Base-by-base conservation (phyloP, 352 stramenopile species). In the Phytophthora cryptogea region DNA sequence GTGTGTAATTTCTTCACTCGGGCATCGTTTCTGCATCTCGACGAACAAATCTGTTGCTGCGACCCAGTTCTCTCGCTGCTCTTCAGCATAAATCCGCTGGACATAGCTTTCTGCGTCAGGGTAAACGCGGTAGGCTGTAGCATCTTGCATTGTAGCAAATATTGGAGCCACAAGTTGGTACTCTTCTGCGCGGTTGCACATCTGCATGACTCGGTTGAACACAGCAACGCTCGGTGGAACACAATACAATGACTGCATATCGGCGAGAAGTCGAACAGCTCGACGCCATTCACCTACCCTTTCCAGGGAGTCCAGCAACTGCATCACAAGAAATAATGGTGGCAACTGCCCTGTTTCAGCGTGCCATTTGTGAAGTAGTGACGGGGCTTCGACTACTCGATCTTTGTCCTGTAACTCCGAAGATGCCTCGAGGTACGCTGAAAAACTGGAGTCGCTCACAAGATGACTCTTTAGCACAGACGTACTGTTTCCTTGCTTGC, bases 1-100 rank as follows among this genome's bases (percentile, higher is more conserved):
- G 6, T 70, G 63, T 9, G 70, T 63, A 14, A 90, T 78, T 2
- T 89, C 80, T 30, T 90, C 83, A 7, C 62, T 63, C 35, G 55
- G 48, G 28, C 64, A 88, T 33, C 67, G 80, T 3, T 83, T 77
- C 20, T 88, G 66, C 84, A 94, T 94, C 44, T 88, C 74, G 16
- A 92, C 69, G 37, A 94, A 94, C 28, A 87, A 35, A 47, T 88
- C 69, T 17, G 80, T 90, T 17, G 84, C 84, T 16, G 58, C 43
- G 8, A 80, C 70, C 84, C 84, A 94, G n/a, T 88, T 64, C 10
- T 86, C 79, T 17, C 61, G 65, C 54, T 90, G 70, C 52, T 94
- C 82, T 9, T 83, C 65, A 2, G 84, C 78, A 27, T 77, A 88
- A 54, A 94, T 91, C 9, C 63, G 71, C 74, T 94, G 70, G n/a